Evolutionary conservation across 2,329 filamentous ascomycete genomes (phyloP), one percentile per base, ranked within the genome.

Genomic region (Ceratocystis smalleyi): DNA sequence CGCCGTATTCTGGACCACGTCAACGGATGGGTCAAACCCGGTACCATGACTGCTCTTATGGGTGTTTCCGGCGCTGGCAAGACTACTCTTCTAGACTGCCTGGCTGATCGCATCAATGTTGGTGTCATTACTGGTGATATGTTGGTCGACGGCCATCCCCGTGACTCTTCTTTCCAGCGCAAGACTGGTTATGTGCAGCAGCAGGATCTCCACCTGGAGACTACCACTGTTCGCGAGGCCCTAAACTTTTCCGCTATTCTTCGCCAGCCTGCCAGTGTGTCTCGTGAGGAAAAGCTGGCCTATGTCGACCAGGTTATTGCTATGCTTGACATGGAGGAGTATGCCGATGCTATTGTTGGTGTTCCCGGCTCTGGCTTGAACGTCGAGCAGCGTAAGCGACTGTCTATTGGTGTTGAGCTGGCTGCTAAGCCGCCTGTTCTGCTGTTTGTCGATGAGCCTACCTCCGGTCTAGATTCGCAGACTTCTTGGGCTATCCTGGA

Each of bases 401-500:
- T 96, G 5, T 96, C 91, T 0, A 96, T 97, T 68, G 92, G 90
- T 74, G 91, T 97, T n/a, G 92, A 97, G 73, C 81, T 97, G 27
- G 91, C 90, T 51, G 92, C 92, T 5, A 96, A 94, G 77, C 92
- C 92, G 5, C 85, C 89, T 49, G 79, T 96, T 62, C 80, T 96
- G 67, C 83, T 96, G 59, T 96, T 96, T 77, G 83, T 96, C 47
- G 92, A 97, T 70, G 92, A 97, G 74, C 92, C 92, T 15, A 96
- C 91, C 2, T 96, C 91, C 32, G 92, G 92, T 78, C 83, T 96
- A 22, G 92, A 96, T 74, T 89, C 85, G 71, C 91, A 96, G 74
- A 95, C 91, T 1, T 92, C 91, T 0, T 96, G 90, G 89, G 88
- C 89, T 68, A 96, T 96, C 72, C 81, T 91, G 57, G 86, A 90